Conservation (phyloP, 352 stramenopile genomes). For the Globisporangium lucens region DNA sequence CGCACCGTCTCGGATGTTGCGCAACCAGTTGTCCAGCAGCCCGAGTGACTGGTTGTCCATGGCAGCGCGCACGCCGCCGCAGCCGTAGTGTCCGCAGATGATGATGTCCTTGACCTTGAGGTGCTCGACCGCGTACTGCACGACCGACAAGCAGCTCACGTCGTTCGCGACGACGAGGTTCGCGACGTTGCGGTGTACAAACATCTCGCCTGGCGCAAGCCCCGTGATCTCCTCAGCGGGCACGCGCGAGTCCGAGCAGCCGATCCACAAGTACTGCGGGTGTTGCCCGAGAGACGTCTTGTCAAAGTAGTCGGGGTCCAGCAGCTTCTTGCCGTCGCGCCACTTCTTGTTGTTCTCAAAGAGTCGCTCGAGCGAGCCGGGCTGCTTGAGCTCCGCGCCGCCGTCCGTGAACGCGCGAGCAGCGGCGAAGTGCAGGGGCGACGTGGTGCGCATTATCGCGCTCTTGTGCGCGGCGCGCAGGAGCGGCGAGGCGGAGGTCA, state of each 20-base stretch:
- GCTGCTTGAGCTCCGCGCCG: conserved; percentile 5
- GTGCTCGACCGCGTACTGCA: conserved; percentile 79
- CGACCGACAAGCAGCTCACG: conserved; percentile 62
- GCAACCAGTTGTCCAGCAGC: conserved; percentile 70
- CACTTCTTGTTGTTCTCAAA: conserved; percentile 67
- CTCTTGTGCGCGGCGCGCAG: conserved; percentile 8
- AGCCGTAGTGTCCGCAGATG: conserved; percentile 88
- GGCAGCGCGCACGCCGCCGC: conserved; percentile 73
- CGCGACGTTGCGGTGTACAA: conserved; percentile 89
- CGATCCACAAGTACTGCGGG: conserved; percentile 91
- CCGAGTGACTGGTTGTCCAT: conserved; percentile 38
- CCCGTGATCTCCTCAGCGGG: conserved; percentile 86
- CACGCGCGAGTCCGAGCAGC: conserved; percentile 89
- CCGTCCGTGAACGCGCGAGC: conserved; percentile 7
- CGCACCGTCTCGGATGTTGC: conserved; percentile 55
- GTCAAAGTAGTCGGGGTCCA: conserved; percentile 76
- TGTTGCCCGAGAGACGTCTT: conserved; percentile 73
- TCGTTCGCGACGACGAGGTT: conserved; percentile 75
- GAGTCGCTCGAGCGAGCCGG: conserved; percentile 2
- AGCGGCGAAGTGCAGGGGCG: not conserved
- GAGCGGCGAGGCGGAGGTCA: not conserved
- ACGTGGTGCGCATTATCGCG: not conserved
- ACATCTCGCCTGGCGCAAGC: conserved; percentile 79
- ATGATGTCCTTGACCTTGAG: conserved; percentile 87
- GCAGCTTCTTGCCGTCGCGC: conserved; percentile 66